Base-by-base conservation (phyloP, 495 filamentous ascomycete species). In the Penicillium soppii region DNA sequence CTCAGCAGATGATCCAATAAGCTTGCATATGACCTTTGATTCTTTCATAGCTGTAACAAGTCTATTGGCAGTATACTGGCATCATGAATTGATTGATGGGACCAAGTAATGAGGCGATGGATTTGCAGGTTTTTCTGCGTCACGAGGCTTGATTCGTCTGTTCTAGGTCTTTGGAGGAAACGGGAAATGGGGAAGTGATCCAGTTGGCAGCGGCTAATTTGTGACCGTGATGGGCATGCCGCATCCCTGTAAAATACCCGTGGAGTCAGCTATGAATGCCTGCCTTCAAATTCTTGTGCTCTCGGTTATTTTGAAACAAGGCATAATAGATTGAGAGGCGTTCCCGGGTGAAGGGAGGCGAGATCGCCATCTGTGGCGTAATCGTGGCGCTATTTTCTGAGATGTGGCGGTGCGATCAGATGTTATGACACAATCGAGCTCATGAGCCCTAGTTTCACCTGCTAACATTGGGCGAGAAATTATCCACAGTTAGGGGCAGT, bases 371-470 rank as follows among this genome's bases (percentile, higher is more conserved):
- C 36, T 39, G 36, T 39, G 36, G 36, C 36, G 36, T 7, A 39
- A 6, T n/a, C n/a, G n/a, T n/a, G n/a, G n/a, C n/a, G n/a, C n/a
- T n/a, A n/a, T n/a, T n/a, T n/a, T n/a, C n/a, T n/a, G n/a, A n/a
- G n/a, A 39, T 39, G 36, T 39, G 36, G 36, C 36, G 36, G 36
- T 39, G 20, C 36, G n/a, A n/a, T n/a, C n/a, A n/a, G n/a, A n/a
- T n/a, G n/a, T n/a, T n/a, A n/a, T n/a, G n/a, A n/a, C n/a, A n/a
- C n/a, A n/a, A n/a, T n/a, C n/a, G n/a, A n/a, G n/a, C n/a, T n/a
- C n/a, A n/a, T n/a, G n/a, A 39, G 29, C 29, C 29, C 29, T 32
- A 5, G 10, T 5, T 32, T 32, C 29, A 12, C 29, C n/a, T n/a
- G n/a, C n/a, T n/a, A n/a, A n/a, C n/a, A n/a, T n/a, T n/a, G n/a